phyloP scores from a whole-genome alignment of 2,329 filamentous ascomycete species.

The Paecilomyces formosus region DNA sequence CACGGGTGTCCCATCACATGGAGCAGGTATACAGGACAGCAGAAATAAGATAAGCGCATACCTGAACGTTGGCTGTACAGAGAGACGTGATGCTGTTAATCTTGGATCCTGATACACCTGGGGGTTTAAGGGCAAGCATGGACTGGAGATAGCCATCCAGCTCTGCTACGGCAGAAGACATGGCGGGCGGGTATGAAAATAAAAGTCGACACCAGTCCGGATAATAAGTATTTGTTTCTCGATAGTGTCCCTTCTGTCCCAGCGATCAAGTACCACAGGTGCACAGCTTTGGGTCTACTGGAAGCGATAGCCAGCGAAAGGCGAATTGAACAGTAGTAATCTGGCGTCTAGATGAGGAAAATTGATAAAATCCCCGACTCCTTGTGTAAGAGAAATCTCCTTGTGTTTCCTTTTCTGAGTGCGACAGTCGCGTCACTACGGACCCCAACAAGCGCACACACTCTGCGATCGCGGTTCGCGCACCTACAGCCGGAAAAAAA shows the following conservation, averaged over 20 bases:
- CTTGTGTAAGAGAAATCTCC: neutral
- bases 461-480: slow-evolving; percentile 21
- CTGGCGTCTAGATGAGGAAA: slow-evolving; percentile 8
- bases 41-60: slow-evolving; percentile 42
- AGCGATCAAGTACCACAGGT: slow-evolving; percentile 9
- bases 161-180: slow-evolving; percentile 82
- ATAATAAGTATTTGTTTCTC: slow-evolving; percentile 1
- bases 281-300: slow-evolving; percentile 17
- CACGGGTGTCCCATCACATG: neutral
- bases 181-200: slow-evolving; percentile 29
- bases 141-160: slow-evolving; percentile 84
- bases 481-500: slow-evolving; percentile 34
- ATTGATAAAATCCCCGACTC: slow-evolving; percentile 15
- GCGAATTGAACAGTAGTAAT: neutral
- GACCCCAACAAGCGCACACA: slow-evolving; percentile 24
- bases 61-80: slow-evolving; percentile 84
- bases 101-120: slow-evolving; percentile 87
- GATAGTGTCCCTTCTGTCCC: neutral
- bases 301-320: slow-evolving; percentile 10
- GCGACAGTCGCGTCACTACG: slow-evolving; percentile 27
- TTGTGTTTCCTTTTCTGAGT: slow-evolving; percentile 13
- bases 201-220: slow-evolving; percentile 6
- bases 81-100: slow-evolving; percentile 80
- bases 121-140: slow-evolving; percentile 84
- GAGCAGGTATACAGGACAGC: neutral